Conservation (phyloP, 2,329 filamentous ascomycete genomes). For the Colletotrichum sansevieriae region DNA sequence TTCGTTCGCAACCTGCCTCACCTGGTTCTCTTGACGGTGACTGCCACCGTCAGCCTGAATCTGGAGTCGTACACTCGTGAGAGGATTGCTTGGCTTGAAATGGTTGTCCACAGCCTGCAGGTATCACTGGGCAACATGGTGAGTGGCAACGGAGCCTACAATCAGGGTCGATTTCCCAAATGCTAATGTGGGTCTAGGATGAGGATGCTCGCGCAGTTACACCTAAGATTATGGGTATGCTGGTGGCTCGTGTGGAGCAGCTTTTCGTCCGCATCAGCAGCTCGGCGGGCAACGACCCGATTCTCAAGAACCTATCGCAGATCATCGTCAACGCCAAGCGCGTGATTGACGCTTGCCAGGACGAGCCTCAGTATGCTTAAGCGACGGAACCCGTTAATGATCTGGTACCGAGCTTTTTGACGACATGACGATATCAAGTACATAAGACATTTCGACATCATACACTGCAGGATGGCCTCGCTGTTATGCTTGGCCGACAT, state of each 20-base stretch:
- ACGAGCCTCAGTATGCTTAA: constrained; percentile 39
- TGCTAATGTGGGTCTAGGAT: constrained; percentile 57
- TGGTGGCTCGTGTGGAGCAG: constrained; percentile 65
- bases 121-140: constrained; percentile 63
- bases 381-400: constrained; percentile 10
- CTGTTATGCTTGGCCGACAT: constrained; percentile 3
- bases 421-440: constrained; percentile 42
- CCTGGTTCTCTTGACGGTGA: constrained; percentile 73
- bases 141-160: constrained; percentile 50
- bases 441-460: constrained; percentile 42
- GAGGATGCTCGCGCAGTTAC: constrained; percentile 67
- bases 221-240: constrained; percentile 68
- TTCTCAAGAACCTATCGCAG: constrained; percentile 61
- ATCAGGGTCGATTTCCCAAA: neutral
- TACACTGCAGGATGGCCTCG: constrained; percentile 29
- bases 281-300: constrained; percentile 60
- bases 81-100: constrained; percentile 72
- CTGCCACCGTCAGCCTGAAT: constrained; percentile 72
- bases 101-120: constrained; percentile 67
- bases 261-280: constrained; percentile 65
- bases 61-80: constrained; percentile 67
- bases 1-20: constrained; percentile 70
- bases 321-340: constrained; percentile 55
- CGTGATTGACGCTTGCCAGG: constrained; percentile 46
- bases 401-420: constrained; percentile 28